Base-by-base conservation (phyloP, 495 filamentous ascomycete species). In the Glonium stellatum region DNA sequence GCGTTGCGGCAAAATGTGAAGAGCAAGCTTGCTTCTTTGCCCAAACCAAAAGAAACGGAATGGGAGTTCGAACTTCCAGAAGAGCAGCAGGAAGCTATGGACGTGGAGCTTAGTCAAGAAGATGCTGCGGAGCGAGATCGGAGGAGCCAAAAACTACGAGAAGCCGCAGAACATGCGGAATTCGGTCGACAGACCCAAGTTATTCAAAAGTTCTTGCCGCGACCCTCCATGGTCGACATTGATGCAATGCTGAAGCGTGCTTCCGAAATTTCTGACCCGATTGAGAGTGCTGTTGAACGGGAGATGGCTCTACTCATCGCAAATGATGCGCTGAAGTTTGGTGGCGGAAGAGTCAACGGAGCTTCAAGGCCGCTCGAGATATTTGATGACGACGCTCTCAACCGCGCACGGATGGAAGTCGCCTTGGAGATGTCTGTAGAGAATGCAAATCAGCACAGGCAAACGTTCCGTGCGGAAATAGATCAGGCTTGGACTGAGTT, bases 1-100 rank as follows among this genome's bases (percentile, higher is more conserved):
- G 82, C 86, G 23, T 72, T 84, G 57, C 85, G 83, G 22, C 80
- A 89, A 53, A 82, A 84, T 60, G 80, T 98, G 35, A 82, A 82
- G 61, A 71, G 73, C 70, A 83, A 86, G 64, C 82, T 98, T 44
- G 80, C 90, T n/a, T 79, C 87, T 3, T 80, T 98, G 23, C 93
- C 93, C 12, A 95, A 89, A 69, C 92, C 93, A 0, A 96, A 92
- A 68, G 87, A 93, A 61, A 86, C 83, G 0, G 91, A 96, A 60
- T 95, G 85, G 83, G 91, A 97, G 59, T 78, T 97, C 31, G 95
- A 96, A 72, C 78, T 95, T 35, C 93, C 93, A 0, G 90, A 93
- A 49, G 92, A 96, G 55, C 80, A 86, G 39, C 76, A 80, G 53
- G 91, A 95, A 69, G 54, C 66, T 18, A 72, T 75, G 55, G 75